Evolutionary conservation across 257 asterid genomes (phyloP), one percentile per base, ranked within the genome.

Genomic region (Przewalskia tangutica): DNA sequence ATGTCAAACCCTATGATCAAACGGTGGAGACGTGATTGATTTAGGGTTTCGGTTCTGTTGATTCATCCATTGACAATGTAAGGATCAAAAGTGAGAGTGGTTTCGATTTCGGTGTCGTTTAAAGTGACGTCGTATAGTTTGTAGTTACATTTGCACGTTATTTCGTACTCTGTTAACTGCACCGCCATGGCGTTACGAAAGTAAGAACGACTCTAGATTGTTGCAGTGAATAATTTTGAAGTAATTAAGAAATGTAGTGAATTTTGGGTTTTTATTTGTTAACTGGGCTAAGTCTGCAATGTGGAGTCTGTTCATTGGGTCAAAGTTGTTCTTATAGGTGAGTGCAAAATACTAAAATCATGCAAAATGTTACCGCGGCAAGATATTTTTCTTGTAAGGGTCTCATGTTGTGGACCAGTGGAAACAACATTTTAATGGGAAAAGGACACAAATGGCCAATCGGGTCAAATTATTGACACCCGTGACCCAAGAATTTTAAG

Each of bases 1-100:
- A 84, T 50, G 83, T 86, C 92, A 77, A 90, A 89, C 48, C 95
- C 91, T 80, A 89, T 85, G 59, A 85, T 67, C 48, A 87, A 67
- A 66, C 84, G 80, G 79, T n/a, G 77, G 82, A 65, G 83, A 27
- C 65, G 50, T 13, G 51, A 36, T 32, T 42, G 18, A 81, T 85
- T 81, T 77, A 5, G 0, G 38, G 18, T 7, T 65, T 84, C 85
- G 77, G 77, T 67, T 11, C 83, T 84, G 81, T 86, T 75, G 85
- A 91, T 83, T 93, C 93, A 91, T 38, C 20, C 27, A 81, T 27
- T 27, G 87, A 1, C 32, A 20, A 89, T 79, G 79, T 23, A 71
- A 18, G 86, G 87, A 53, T 85, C 85, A 77, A 60, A 58, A 38
- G 93, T 84, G 53, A 91, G 89, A 64, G 84, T 82, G 14, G 92